A percentile compares a stretch with the other conserved stretches of the same genome.
Evolutionary conservation across 306 rosid genomes (phyloP).

Genomic region (Fragaria ananassa): DNA sequence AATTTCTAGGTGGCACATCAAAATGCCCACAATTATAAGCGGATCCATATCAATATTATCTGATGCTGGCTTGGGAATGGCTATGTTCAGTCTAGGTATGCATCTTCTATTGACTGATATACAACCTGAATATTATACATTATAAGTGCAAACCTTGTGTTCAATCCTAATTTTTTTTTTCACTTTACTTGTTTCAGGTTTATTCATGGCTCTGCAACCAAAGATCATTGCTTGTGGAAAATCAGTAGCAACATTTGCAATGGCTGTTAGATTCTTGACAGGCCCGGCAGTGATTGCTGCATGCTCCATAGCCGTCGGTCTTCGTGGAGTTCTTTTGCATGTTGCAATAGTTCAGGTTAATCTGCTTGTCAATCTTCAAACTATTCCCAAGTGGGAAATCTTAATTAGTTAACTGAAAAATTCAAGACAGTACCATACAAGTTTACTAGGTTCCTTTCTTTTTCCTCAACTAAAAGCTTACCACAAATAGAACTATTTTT

Average conservation of each 20-base stretch:
- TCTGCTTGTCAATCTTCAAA: background rate
- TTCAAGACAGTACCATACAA: background rate
- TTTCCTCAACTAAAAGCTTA: background rate
- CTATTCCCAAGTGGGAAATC: background rate
- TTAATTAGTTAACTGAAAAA: background rate
- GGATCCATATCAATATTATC: slow-evolving; percentile 85
- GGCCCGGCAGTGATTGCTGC: slow-evolving; percentile 95
- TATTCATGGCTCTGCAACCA: slow-evolving; percentile 92
- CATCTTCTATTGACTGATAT: background rate
- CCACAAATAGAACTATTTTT: background rate
- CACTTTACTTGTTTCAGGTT: slow-evolving; percentile 32
- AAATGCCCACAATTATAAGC: slow-evolving; percentile 76
- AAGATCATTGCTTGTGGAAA: slow-evolving; percentile 89
- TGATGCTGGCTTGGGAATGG: slow-evolving; percentile 92
- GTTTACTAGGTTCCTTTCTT: background rate
- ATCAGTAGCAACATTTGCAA: slow-evolving; percentile 80
- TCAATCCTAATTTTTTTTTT: background rate
- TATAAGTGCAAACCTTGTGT: background rate
- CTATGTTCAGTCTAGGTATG: slow-evolving; percentile 89
- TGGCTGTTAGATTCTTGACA: slow-evolving; percentile 87
- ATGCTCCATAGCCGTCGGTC: slow-evolving; percentile 63
- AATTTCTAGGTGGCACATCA: slow-evolving; percentile 53
- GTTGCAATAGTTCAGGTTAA: slow-evolving; percentile 81
- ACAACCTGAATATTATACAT: background rate
- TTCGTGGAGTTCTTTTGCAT: slow-evolving; percentile 82